These are phyloP conservation scores for Glarea lozoyensis DNA, from an alignment of 495 filamentous ascomycete species.

Conservation along the genomic window DNA sequence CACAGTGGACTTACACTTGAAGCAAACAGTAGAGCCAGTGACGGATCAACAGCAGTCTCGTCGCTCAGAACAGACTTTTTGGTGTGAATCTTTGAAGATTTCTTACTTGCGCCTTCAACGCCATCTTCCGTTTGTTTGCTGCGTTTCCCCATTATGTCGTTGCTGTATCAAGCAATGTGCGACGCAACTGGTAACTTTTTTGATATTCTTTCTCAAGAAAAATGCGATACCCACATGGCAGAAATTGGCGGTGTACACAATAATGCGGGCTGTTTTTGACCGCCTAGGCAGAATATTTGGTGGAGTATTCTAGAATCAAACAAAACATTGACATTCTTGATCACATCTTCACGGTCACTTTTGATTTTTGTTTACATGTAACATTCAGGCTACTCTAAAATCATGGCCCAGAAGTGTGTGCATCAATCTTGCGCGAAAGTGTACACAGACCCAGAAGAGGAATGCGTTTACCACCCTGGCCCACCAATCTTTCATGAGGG, in stretches of 20 bases:
- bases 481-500: slow-evolving; percentile 96
- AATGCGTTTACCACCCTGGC: slow-evolving; percentile 87
- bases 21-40: slow-evolving; percentile 70
- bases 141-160: slow-evolving; percentile 21
- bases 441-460: slow-evolving; percentile 75
- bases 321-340: background rate
- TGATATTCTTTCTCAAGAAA: too few relatives aligned
- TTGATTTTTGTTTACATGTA: background rate
- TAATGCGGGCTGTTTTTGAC: too few relatives aligned
- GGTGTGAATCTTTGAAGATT: slow-evolving; percentile 12
- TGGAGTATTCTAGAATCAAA: slow-evolving; percentile 6
- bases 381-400: slow-evolving; percentile 11
- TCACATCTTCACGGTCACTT: background rate
- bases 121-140: slow-evolving; percentile 7
- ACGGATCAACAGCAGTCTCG: slow-evolving; percentile 57
- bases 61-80: slow-evolving; percentile 13
- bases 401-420: slow-evolving; percentile 85
- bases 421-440: slow-evolving; percentile 91
- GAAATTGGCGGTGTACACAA: too few relatives aligned
- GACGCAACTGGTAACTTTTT: too few relatives aligned
- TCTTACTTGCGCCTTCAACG: slow-evolving; percentile 11
- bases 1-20: slow-evolving; percentile 74
- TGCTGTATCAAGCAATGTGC: too few relatives aligned
- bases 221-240: too few relatives aligned
- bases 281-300: slow-evolving; percentile 3